Conservation (phyloP, 164 flowering plant genomes). For the Chimonanthus praecox region DNA sequence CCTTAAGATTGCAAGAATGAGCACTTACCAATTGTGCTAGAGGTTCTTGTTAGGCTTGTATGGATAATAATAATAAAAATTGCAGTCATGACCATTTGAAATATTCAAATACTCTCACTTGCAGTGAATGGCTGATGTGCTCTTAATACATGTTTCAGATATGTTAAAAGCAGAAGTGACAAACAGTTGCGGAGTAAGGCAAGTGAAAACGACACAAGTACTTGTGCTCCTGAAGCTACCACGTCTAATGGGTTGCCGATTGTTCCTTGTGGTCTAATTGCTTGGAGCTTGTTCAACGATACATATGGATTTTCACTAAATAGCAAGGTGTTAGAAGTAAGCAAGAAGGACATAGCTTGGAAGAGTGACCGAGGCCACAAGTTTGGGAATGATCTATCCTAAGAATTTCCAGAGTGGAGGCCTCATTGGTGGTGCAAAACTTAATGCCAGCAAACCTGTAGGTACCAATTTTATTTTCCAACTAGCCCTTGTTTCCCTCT, state of each 20-base stretch:
- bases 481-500: background rate
- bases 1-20: too few species aligned
- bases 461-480: constrained; percentile 10
- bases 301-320: constrained; percentile 52
- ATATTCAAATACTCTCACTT: background rate
- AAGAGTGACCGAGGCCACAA: constrained; percentile 65
- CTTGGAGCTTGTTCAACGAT: constrained; percentile 90
- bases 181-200: constrained; percentile 46
- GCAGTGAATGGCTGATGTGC: background rate
- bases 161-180: constrained; percentile 80
- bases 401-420: constrained; percentile 70
- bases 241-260: constrained; percentile 26
- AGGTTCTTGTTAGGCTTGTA: too few species aligned
- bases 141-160: constrained; percentile 33
- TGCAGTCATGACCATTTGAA: background rate
- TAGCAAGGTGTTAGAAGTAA: constrained; percentile 32
- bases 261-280: constrained; percentile 89
- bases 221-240: constrained; percentile 50
- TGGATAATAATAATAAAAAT: too few species aligned
- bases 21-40: too few species aligned
- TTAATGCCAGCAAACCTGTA: constrained; percentile 69
- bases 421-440: constrained; percentile 75
- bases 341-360: constrained; percentile 82
- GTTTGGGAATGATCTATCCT: constrained; percentile 73
- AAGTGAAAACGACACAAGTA: constrained; percentile 22